Base-by-base conservation (phyloP, 139 green algal genomes). In the Zygnema cylindricum region DNA sequence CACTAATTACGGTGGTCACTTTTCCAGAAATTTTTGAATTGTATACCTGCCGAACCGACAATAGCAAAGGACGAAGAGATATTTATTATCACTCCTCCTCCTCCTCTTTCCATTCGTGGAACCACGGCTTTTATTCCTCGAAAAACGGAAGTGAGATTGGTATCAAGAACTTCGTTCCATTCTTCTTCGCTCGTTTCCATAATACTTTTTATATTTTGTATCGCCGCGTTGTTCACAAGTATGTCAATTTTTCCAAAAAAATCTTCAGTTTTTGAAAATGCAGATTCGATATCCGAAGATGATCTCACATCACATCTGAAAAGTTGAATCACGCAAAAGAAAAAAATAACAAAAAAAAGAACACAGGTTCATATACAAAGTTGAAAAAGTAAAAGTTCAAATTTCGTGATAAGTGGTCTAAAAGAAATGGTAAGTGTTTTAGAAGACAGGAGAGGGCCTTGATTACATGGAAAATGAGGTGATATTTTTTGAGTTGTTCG, bases 61-160 rank as follows among this genome's bases (percentile, higher is more conserved):
- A 88, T 38, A 25, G 75, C 84, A 36, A 88, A 89, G 11, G 76
- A 54, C 2, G 75, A 82, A 40, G 84, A 86, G 32, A 40, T 92
- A 49, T 91, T 93, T 11, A 93, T 86, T 16, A 91, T 77, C 23
- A n/a, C 81, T 38, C 87, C 87, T 30, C 87, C 86, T 21, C 71
- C 86, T 38, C 55, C 25, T 33, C 69, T 41, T n/a, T 32, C 30
- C 63, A 91, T 92, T 57, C 81, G 81, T n/a, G 87, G 87, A 57
- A 93, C 32, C 1, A 63, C 86, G 25, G 78, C 42, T 86, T 91
- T 92, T 30, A 92, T 77, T 16, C 84, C 86, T 25, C 55, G 55
- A 75, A 91, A 91, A 43, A 91, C 87, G 32, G 85, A 91, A 33
- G 57, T 81, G 22, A 91, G 54, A 33, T 92, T 93, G 2, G 82